A percentile compares a stretch with the other conserved stretches of the same genome.
These are phyloP conservation scores for Fusarium staphyleae DNA, from an alignment of 2,329 filamentous ascomycete genomes.

Conservation along the genomic window DNA sequence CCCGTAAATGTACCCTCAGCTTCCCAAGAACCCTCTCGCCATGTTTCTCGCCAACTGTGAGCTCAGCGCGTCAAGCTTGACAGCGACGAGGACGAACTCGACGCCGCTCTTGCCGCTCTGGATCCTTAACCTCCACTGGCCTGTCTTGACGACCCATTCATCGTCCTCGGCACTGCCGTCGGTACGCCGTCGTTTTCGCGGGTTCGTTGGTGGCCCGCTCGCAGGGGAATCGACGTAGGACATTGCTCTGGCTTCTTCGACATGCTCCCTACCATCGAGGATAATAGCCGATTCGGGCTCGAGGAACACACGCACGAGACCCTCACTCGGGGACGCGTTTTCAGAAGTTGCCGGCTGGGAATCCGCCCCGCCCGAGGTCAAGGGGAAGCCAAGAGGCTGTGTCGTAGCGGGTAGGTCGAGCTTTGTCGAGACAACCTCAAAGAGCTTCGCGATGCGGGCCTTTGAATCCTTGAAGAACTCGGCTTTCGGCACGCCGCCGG, in stretches of 20 bases:
- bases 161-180: slow-evolving; percentile 48
- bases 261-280: slow-evolving; percentile 63
- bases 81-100: slow-evolving; percentile 76
- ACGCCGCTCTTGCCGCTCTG: slow-evolving; percentile 64
- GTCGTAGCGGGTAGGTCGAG: slow-evolving; percentile 70
- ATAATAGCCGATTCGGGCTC: slow-evolving; percentile 65
- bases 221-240: slow-evolving; percentile 39
- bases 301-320: slow-evolving; percentile 70
- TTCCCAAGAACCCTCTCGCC: slow-evolving; percentile 66
- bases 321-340: slow-evolving; percentile 73
- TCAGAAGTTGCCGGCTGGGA: slow-evolving; percentile 71
- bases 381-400: slow-evolving; percentile 70
- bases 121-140: slow-evolving; percentile 76
- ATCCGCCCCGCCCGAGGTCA: slow-evolving; percentile 67
- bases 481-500: slow-evolving; percentile 54
- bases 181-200: slow-evolving; percentile 55
- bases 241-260: slow-evolving; percentile 37
- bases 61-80: slow-evolving; percentile 77
- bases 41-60: slow-evolving; percentile 72
- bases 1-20: slow-evolving; percentile 13
- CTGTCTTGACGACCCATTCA: slow-evolving; percentile 70
- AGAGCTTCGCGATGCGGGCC: slow-evolving; percentile 72
- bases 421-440: slow-evolving; percentile 83
- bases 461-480: slow-evolving; percentile 78
- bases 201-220: slow-evolving; percentile 44